These are phyloP conservation scores for Elasticomyces elasticus DNA, from an alignment of 495 filamentous ascomycete genomes.

Conservation along the genomic window DNA sequence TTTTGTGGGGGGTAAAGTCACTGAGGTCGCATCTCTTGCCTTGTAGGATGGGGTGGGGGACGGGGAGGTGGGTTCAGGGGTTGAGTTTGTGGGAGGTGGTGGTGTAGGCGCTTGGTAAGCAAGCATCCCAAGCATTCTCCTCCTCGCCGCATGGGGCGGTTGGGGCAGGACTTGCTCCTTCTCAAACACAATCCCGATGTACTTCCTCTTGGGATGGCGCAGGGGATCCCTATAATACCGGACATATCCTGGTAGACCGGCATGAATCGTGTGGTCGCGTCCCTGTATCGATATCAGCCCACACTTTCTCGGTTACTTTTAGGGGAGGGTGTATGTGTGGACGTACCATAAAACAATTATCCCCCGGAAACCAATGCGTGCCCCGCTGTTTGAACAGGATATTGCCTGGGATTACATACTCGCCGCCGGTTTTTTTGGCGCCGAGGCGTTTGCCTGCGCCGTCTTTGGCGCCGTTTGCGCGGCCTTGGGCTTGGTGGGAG, in stretches of 20 bases:
- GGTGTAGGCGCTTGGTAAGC: conserved; percentile 27
- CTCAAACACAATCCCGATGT: conserved; percentile 83
- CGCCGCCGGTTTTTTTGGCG: conserved; percentile 83
- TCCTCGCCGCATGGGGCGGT: conserved; percentile 54
- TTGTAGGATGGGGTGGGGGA: background rate
- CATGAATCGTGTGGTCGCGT: conserved; percentile 95
- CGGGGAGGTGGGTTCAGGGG: background rate
- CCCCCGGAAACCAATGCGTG: conserved; percentile 86
- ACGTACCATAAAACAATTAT: conserved; percentile 69
- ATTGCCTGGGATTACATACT: conserved; percentile 87
- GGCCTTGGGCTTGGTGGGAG: conserved; percentile 75
- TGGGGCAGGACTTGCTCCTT: conserved; percentile 64
- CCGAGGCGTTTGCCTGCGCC: conserved; percentile 88
- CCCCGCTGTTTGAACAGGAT: conserved; percentile 97
- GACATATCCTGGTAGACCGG: conserved; percentile 74
- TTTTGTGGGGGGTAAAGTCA: background rate
- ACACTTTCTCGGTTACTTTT: background rate
- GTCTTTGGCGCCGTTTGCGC: conserved; percentile 73
- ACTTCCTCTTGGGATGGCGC: conserved; percentile 69
- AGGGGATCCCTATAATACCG: conserved; percentile 86
- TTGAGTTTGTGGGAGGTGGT: background rate
- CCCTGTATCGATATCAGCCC: conserved; percentile 35
- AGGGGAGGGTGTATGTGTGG: background rate
- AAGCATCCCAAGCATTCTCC: conserved; percentile 61
- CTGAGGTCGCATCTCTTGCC: background rate